Evolutionary conservation across 2,329 filamentous ascomycete genomes (phyloP).

Genomic region (Penicillium freii): DNA sequence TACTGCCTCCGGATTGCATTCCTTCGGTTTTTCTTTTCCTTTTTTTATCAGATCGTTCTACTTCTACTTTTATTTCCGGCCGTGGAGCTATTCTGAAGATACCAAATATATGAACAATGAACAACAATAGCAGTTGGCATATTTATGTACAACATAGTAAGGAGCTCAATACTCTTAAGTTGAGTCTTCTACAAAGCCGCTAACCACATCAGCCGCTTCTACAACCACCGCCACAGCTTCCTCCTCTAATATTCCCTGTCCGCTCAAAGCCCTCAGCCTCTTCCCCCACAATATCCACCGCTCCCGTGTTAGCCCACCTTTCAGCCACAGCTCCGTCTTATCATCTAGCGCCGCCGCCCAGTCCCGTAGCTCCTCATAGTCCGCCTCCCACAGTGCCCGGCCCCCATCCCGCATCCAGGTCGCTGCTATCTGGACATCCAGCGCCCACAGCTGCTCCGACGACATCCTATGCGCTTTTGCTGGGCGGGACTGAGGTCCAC

Average conservation of each 20-base stretch:
- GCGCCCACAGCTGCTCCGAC: neutral
- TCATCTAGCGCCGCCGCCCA: neutral
- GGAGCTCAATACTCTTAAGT: neutral
- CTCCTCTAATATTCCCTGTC: neutral
- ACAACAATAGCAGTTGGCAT: neutral
- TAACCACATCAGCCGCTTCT: neutral
- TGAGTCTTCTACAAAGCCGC: neutral
- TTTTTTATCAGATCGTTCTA: slow-evolving; percentile 7
- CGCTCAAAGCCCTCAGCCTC: neutral
- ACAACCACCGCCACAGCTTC: neutral
- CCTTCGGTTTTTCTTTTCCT: slow-evolving; percentile 4
- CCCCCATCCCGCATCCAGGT: neutral
- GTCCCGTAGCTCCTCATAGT: neutral
- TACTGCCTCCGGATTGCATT: slow-evolving; percentile 12
- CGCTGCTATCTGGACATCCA: neutral
- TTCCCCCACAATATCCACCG: neutral
- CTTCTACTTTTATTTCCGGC: slow-evolving; percentile 9
- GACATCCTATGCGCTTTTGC: neutral
- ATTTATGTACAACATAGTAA: neutral
- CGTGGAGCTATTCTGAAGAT: slow-evolving; percentile 27
- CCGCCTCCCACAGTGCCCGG: neutral
- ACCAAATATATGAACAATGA: slow-evolving; percentile 19
- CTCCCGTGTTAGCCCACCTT: neutral
- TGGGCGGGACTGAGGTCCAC: neutral
- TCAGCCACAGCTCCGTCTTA: neutral